Evolutionary conservation across 83 land plant species (phyloP).

Genomic region (Thuja plicata): DNA sequence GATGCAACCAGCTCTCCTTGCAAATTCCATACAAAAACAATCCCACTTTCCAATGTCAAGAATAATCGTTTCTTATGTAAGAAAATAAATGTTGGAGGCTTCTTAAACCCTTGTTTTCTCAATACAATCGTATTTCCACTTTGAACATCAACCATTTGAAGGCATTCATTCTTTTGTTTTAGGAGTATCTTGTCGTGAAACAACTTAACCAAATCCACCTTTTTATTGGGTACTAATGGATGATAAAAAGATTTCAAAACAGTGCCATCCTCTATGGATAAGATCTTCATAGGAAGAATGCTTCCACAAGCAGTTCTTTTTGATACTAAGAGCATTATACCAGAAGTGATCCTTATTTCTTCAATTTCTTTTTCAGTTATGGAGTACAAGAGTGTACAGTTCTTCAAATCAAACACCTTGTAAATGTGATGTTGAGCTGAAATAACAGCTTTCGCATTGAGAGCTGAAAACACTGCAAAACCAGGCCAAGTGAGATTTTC

Average conservation of each 20-base stretch:
- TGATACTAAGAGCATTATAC: neutral
- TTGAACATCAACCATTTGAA: neutral
- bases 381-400: slow-evolving; percentile 78
- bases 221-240: neutral
- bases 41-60: slow-evolving; percentile 38
- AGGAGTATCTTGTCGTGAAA: neutral
- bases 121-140: neutral
- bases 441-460: slow-evolving; percentile 86
- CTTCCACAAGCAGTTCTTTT: neutral
- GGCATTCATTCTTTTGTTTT: neutral
- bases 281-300: neutral
- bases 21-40: slow-evolving; percentile 52
- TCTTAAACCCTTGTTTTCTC: neutral
- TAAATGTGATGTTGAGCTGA: slow-evolving; percentile 89
- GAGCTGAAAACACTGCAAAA: slow-evolving; percentile 79
- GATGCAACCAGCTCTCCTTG: slow-evolving; percentile 40
- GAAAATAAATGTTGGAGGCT: slow-evolving; percentile 40
- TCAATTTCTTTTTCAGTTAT: slow-evolving; percentile 81
- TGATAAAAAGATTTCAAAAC: neutral
- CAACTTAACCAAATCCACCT: neutral
- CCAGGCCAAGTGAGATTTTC: slow-evolving; percentile 52
- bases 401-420: slow-evolving; percentile 93
- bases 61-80: slow-evolving; percentile 43
- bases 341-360: slow-evolving; percentile 83
- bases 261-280: neutral